phyloP scores from a whole-genome alignment of 805 yeast species.

The Metschnikowia rubicola region DNA sequence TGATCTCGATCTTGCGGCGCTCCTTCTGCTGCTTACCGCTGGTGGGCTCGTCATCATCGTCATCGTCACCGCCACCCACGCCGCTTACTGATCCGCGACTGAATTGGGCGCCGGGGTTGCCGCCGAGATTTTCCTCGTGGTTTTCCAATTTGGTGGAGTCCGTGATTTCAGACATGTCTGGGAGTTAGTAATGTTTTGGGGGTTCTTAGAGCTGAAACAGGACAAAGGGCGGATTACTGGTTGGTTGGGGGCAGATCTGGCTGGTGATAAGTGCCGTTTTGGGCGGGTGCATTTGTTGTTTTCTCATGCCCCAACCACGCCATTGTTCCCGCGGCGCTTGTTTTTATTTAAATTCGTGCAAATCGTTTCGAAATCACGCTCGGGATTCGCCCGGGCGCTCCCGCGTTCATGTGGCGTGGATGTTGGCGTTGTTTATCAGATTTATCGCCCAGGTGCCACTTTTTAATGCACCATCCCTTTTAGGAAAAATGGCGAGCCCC shows the following conservation, averaged over 20 bases:
- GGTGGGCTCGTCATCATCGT: constrained; percentile 48
- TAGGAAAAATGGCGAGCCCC: constrained; percentile 22
- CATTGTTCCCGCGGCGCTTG: not conserved
- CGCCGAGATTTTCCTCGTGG: constrained; percentile 23
- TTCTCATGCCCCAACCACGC: not conserved
- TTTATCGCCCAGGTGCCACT: not conserved
- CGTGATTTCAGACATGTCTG: constrained; percentile 38
- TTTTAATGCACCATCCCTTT: constrained; percentile 16
- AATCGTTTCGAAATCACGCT: no score
- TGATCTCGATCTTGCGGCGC: constrained; percentile 89
- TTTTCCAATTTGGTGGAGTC: constrained; percentile 36
- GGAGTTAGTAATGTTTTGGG: constrained; percentile 5
- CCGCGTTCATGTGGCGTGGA: no score
- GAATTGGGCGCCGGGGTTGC: constrained; percentile 22
- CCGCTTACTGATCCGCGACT: constrained; percentile 22
- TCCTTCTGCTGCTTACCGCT: constrained; percentile 52
- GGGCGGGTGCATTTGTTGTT: no score
- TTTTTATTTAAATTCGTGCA: not conserved
- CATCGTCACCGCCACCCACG: constrained; percentile 38
- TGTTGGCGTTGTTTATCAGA: no score
- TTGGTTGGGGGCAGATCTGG: no score
- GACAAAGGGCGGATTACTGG: no score
- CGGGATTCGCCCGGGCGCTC: no score
- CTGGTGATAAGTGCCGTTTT: no score
- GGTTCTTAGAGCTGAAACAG: no score